Base-by-base conservation (phyloP, 1,284 basidiomycete species). In the Moesziomyces antarcticus region DNA sequence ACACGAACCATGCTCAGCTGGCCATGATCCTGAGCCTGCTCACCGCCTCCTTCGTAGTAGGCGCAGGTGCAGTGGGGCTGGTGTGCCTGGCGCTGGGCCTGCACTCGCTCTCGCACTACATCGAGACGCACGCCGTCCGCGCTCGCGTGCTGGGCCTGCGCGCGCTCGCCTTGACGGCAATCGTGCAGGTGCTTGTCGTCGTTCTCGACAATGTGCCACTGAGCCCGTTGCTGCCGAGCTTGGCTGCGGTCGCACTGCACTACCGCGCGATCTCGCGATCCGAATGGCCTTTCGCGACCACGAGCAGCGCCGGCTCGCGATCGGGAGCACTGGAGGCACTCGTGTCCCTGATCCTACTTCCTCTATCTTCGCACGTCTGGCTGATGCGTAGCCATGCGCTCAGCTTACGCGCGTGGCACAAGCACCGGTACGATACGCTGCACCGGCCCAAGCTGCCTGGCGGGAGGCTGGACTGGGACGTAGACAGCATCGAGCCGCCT, bases 381-480 rank as follows among this genome's bases (percentile, higher is more conserved):
- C 57, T 75, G 10, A 50, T 56, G 5, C 58, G 65, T 22, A 59
- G 59, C n/a, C 73, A 74, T 37, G 62, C 54, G 0, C 44, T 74
- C 10, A 61, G 43, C 40, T n/a, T 48, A 8, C 56, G 56, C 25
- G 49, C 67, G 16, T 74, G 72, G 72, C 56, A 63, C 13, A 62
- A 49, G 22, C 67, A 74, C 42, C 62, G 67, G 21, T 70, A 66
- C 56, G 72, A 74, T 37, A 58, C 59, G 1, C 21, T 52, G 7
- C 56, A 62, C 21, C 58, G 67, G 27, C 56, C 62, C 25, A 62
- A 56, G 47, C 43, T 69, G 33, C 62, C 72, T 8, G 66, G 66
- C 20, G 66, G 62, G 5, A 18, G 66, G 18, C 62, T 70, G 8
- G 72, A 74, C 47, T 74, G 72, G 72, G 72, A 70, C 25, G 67